Percentiles rank a stretch among this genome's conserved stretches.
phyloP scores from a whole-genome alignment of 257 asterid species.

The Nicotiana tabacum region DNA sequence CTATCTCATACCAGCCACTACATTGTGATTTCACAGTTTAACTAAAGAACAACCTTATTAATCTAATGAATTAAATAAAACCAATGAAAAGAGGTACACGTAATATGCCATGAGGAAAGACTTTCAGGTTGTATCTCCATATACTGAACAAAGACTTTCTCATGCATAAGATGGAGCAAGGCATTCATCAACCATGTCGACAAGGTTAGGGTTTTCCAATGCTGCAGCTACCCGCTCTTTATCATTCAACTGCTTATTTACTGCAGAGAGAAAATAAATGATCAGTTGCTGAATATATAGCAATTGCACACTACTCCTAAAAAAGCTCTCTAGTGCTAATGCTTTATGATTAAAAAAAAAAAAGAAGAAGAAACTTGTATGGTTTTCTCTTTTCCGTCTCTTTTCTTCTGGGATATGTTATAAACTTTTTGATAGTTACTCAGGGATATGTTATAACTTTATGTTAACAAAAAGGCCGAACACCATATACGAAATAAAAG shows the following conservation, averaged over 20 bases:
- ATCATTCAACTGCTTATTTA: conserved; percentile 89
- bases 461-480: background rate
- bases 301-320: background rate
- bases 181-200: conserved; percentile 79
- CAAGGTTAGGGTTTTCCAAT: conserved; percentile 75
- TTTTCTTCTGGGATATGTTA: background rate
- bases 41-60: background rate
- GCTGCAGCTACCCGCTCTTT: conserved; percentile 97
- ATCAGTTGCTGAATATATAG: background rate
- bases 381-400: background rate
- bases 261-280: conserved; percentile 33
- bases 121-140: background rate
- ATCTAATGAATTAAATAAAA: background rate
- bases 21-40: background rate
- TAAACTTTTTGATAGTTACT: background rate
- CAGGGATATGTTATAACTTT: background rate
- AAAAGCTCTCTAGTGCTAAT: background rate
- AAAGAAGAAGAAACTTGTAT: background rate
- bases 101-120: too few relatives aligned
- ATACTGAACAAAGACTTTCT: conserved; percentile 13
- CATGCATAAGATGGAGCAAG: conserved; percentile 65
- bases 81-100: background rate
- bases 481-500: background rate
- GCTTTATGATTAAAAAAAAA: background rate
- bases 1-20: background rate